A percentile compares a stretch with the other conserved stretches of the same genome.
Conservation (phyloP, 352 stramenopile species). For the Pythium grandisporangium region DNA sequence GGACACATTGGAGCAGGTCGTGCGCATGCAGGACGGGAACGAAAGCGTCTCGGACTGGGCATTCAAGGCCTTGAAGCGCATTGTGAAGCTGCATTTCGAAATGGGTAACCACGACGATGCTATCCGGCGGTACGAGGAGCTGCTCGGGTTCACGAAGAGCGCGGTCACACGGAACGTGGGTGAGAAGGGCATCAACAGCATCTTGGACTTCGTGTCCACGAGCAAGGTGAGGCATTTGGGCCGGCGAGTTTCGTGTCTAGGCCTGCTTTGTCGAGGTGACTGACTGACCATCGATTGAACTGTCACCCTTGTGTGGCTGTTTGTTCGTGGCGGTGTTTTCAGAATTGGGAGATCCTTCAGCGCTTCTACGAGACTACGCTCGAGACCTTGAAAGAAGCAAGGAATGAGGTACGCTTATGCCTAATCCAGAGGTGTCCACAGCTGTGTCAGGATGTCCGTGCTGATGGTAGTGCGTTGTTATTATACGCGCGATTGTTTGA, state of each 20-base stretch:
- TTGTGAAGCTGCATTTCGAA: constrained; percentile 90
- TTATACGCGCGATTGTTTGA: background rate
- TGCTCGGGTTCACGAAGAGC: constrained; percentile 85
- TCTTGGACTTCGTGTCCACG: constrained; percentile 91
- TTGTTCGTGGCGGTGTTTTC: background rate
- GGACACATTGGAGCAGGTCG: constrained; percentile 38
- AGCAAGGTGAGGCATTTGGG: constrained; percentile 68
- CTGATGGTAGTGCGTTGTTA: constrained; percentile 8
- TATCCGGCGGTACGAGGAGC: constrained; percentile 80
- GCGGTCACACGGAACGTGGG: constrained; percentile 89
- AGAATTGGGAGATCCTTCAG: constrained; percentile 82
- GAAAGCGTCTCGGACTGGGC: constrained; percentile 75
- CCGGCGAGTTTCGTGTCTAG: too few species aligned
- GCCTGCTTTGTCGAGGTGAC: too few species aligned
- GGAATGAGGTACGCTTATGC: constrained; percentile 54
- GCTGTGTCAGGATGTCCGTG: too few species aligned
- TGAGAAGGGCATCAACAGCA: constrained; percentile 95
- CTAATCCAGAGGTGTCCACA: too few species aligned
- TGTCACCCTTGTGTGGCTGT: background rate
- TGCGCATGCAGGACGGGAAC: constrained; percentile 38
- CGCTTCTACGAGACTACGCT: constrained; percentile 82
- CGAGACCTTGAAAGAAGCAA: constrained; percentile 74
- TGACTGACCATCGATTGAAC: background rate
- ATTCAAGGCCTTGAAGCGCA: constrained; percentile 93
- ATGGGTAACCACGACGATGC: constrained; percentile 57